Base-by-base conservation (phyloP, 2,329 filamentous ascomycete genomes). In the Fusarium bactridioides region DNA sequence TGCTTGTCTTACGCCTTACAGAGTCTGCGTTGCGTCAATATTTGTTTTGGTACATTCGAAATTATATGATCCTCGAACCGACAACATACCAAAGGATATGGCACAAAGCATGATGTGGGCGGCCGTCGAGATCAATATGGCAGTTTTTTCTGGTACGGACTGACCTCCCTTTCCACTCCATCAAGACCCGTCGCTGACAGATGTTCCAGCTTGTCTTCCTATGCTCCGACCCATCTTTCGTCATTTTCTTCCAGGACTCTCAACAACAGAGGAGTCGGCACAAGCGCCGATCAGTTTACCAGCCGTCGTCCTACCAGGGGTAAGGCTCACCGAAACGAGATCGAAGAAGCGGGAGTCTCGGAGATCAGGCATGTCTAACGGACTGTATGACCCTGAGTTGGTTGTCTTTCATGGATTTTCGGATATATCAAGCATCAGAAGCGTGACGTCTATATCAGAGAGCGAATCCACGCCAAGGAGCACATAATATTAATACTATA, bases 101-200 rank as follows among this genome's bases (percentile, higher is more conserved):
- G 43, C 64, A 7, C 64, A 65, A 1, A 73, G 19, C 11, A 68
- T 74, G 63, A 65, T 76, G 45, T 64, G 65, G 50, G 71, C 68
- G 35, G 56, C 71, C 0, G 74, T 76, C 4, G 74, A 76, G 38
- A 63, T 75, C 0, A 74, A 76, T 11, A 76, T 76, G 54, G 73
- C 74, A 19, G 64, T 76, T 23, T 73, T 76, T 5, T 74, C 71
- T 0, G 65, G 73, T 72, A 62, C 23, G 10, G 4, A 5, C 5
- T 19, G 1, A 21, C 5, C 7, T 27, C 6, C 12, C 7, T 11
- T 8, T 0, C 0, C 4, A 8, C 19, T 15, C 4, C 4, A 11
- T 21, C 4, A 7, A 10, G 0, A 4, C 1, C 5, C 21, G 0
- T 23, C 1, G 1, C 40, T 67, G 11, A 67, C 25, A 31, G 7